Evolutionary conservation across 768 basidiomycete species (phyloP), one percentile per base, ranked within the genome.

Genomic region (Sarcodon aspratus): DNA sequence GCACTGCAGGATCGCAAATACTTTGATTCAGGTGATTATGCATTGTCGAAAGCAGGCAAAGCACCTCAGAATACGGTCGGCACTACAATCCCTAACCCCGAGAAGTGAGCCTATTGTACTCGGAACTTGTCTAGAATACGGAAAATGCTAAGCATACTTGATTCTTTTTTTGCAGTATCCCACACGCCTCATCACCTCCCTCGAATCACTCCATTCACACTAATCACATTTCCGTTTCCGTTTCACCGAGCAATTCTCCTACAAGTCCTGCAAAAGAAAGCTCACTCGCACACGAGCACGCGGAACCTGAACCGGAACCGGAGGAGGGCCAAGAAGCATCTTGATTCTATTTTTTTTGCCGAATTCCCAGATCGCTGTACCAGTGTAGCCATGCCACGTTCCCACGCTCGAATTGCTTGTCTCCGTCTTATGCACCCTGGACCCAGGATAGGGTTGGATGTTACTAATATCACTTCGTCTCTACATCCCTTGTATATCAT

Each of bases 1-100:
- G 45, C 46, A 59, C 50, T 47, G 35, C 57, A 97, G 94, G 95
- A 99, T 62, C 88, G 96, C 60, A 98, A 98, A 68, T 99, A 92
- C 70, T 99, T 99, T 65, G 96, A 98, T 69, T 98, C 95, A 49
- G 96, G 96, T 50, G 96, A 99, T 65, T 98, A 98, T 61, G 94
- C 94, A 32, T 73, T 99, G 55, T 92, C 91, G 46, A 97, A 98
- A 66, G 96, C 96, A 3, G 87, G 96, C 27, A 82, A 85, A 44
- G 75, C 84, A n/a, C 83, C 89, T 44, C 88, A 90, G 64, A 87
- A 75, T 54, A 75, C 80, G 3, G 91, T 97, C 48, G 96, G 96
- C 31, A 98, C 94, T 8, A 89, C 92, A 34, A 97, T 97, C 55
- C 95, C 96, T n/a, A 93, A 88, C 65, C 94, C 96, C 31, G 90